Evolutionary conservation across 495 filamentous ascomycete species (phyloP).

Genomic region (Penicillium nucicola): DNA sequence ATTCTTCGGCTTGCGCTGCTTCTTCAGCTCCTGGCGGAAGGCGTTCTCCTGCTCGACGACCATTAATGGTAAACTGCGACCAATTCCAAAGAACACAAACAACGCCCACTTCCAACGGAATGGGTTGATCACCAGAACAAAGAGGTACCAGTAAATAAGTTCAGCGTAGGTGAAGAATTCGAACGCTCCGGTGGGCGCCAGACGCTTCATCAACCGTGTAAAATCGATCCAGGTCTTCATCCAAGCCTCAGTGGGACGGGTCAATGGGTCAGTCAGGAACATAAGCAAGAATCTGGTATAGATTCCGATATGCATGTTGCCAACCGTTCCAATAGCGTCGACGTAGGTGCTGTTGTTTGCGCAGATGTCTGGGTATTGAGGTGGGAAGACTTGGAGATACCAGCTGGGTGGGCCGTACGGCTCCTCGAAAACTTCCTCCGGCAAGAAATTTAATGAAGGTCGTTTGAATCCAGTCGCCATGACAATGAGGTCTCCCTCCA

Average conservation of each 20-base stretch:
- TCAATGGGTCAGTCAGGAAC: slow-evolving; percentile 77
- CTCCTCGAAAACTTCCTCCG: slow-evolving; percentile 63
- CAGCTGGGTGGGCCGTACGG: slow-evolving; percentile 78
- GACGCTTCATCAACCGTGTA: slow-evolving; percentile 68
- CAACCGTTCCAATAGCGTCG: slow-evolving; percentile 73
- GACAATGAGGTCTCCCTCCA: slow-evolving; percentile 73
- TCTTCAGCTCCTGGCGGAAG: slow-evolving; percentile 31
- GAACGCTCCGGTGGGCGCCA: slow-evolving; percentile 68
- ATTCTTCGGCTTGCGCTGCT: slow-evolving; percentile 20
- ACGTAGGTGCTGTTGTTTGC: slow-evolving; percentile 84
- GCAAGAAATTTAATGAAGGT: slow-evolving; percentile 70
- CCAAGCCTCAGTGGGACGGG: slow-evolving; percentile 63
- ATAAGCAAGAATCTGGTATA: slow-evolving; percentile 82
- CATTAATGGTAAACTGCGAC: slow-evolving; percentile 58
- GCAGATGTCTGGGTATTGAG: slow-evolving; percentile 57
- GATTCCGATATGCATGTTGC: slow-evolving; percentile 86
- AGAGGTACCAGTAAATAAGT: slow-evolving; percentile 80
- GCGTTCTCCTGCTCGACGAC: slow-evolving; percentile 64
- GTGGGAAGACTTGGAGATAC: slow-evolving; percentile 83
- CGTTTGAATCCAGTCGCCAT: slow-evolving; percentile 81
- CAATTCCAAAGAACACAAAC: slow-evolving; percentile 78
- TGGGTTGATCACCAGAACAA: slow-evolving; percentile 74
- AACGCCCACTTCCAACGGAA: slow-evolving; percentile 74
- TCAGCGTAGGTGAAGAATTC: slow-evolving; percentile 89
- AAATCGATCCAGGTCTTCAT: slow-evolving; percentile 89